phyloP scores from a whole-genome alignment of 371 early-diverging fungal species.

The Chytridium lagenaria region DNA sequence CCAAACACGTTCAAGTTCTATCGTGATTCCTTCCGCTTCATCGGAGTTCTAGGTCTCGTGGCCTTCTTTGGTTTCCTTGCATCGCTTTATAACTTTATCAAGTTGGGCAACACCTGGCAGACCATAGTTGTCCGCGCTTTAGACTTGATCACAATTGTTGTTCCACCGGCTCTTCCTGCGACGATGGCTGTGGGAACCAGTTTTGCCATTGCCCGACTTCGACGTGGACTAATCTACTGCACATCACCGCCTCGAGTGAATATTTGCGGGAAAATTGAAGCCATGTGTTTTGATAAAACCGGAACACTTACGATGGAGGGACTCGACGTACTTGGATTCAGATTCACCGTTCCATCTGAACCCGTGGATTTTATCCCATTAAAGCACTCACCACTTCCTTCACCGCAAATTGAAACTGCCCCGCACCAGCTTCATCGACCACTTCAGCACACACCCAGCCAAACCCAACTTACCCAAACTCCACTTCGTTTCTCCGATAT shows the following conservation, averaged over 20 bases:
- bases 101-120: constrained; percentile 68
- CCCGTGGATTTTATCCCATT: background rate
- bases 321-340: constrained; percentile 93
- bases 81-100: constrained; percentile 85
- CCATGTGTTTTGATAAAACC: constrained; percentile 99
- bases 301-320: constrained; percentile 99
- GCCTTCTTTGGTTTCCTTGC: constrained; percentile 81
- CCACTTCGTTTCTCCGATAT: constrained; percentile 19
- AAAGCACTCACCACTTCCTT: background rate
- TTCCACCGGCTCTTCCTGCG: constrained; percentile 97
- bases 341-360: constrained; percentile 45
- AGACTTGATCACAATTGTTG: constrained; percentile 93
- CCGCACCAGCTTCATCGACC: background rate
- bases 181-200: constrained; percentile 96
- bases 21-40: constrained; percentile 90
- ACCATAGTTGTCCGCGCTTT: constrained; percentile 85
- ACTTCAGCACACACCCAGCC: background rate
- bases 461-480: background rate
- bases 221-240: constrained; percentile 87
- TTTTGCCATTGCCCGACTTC: constrained; percentile 90
- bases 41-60: constrained; percentile 85
- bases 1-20: constrained; percentile 95
- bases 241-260: constrained; percentile 95
- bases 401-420: background rate
- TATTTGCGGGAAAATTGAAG: constrained; percentile 93